A percentile compares a stretch with the other conserved stretches of the same genome.
phyloP scores from a whole-genome alignment of 2,329 filamentous ascomycete genomes.

The Rhynchosporium secalis region DNA sequence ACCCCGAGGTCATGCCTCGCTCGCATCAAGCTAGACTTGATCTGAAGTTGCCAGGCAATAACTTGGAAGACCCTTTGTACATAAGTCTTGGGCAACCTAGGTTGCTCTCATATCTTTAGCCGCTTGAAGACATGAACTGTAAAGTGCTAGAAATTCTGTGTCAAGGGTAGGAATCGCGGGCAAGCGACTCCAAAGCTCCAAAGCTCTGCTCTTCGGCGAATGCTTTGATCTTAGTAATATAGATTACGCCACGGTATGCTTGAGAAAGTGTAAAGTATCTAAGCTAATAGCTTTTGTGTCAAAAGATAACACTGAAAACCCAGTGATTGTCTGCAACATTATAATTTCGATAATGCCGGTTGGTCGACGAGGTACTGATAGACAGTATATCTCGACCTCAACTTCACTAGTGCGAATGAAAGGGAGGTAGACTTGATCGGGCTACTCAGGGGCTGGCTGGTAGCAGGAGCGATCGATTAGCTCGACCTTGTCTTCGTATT shows the following conservation, averaged over 20 bases:
- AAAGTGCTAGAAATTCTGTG: neutral
- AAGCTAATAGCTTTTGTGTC: no score
- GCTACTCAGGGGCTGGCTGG: neutral
- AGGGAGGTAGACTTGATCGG: neutral
- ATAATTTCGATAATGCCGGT: no score
- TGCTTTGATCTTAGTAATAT: no score
- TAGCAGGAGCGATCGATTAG: neutral
- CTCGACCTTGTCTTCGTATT: neutral
- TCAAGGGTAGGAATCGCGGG: neutral
- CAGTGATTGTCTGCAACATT: no score
- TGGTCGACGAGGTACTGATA: no score
- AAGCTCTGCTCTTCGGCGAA: neutral
- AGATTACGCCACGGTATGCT: no score
- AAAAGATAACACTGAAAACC: no score
- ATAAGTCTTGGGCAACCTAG: neutral
- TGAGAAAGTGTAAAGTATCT: no score
- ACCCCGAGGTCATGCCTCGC: neutral
- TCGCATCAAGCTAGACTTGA: neutral
- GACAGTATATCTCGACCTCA: no score
- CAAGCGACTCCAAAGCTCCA: neutral
- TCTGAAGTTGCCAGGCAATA: neutral
- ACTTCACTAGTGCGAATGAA: no score
- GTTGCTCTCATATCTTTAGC: neutral
- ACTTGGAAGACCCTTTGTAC: conserved; percentile 5
- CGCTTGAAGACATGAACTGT: neutral